phyloP scores from a whole-genome alignment of 1,139 yeast species.

The Yamadazyma atmosphaerica region DNA sequence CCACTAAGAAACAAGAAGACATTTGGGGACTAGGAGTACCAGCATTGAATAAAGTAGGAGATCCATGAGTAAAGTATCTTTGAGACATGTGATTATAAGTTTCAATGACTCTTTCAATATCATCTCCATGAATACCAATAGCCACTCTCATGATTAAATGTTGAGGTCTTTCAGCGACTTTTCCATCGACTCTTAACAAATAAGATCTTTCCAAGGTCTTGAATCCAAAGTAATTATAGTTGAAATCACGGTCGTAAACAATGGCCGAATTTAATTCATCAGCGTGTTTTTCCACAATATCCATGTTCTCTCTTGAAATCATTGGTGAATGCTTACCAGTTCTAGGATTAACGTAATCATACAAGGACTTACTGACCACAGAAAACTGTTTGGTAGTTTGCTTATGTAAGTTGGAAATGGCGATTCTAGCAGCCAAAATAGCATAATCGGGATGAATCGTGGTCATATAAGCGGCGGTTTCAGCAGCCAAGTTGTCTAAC shows the following conservation, averaged over 20 bases:
- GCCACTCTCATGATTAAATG: constrained; percentile 89
- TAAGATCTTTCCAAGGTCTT: constrained; percentile 86
- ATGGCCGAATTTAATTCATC: constrained; percentile 80
- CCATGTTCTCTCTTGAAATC: constrained; percentile 72
- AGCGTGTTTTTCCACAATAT: constrained; percentile 60
- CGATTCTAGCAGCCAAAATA: constrained; percentile 90
- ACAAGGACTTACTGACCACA: constrained; percentile 69
- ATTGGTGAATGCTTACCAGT: constrained; percentile 72
- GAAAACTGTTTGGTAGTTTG: constrained; percentile 90
- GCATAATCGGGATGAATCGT: constrained; percentile 97
- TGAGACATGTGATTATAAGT: constrained; percentile 84
- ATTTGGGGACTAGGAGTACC: constrained; percentile 87
- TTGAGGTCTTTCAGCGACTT: constrained; percentile 88
- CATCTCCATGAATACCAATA: constrained; percentile 80
- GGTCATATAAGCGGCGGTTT: constrained; percentile 96
- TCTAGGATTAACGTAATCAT: constrained; percentile 71
- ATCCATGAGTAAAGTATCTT: constrained; percentile 84
- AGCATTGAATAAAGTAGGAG: constrained; percentile 87
- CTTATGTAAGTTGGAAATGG: constrained; percentile 87
- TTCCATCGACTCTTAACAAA: constrained; percentile 65
- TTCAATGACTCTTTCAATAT: constrained; percentile 70
- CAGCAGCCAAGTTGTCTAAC: constrained; percentile 91
- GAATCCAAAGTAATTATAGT: constrained; percentile 82
- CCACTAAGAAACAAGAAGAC: constrained; percentile 86
- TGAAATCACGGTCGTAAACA: constrained; percentile 80